phyloP scores from a whole-genome alignment of 257 asterid genomes.

The Scutellaria minor region DNA sequence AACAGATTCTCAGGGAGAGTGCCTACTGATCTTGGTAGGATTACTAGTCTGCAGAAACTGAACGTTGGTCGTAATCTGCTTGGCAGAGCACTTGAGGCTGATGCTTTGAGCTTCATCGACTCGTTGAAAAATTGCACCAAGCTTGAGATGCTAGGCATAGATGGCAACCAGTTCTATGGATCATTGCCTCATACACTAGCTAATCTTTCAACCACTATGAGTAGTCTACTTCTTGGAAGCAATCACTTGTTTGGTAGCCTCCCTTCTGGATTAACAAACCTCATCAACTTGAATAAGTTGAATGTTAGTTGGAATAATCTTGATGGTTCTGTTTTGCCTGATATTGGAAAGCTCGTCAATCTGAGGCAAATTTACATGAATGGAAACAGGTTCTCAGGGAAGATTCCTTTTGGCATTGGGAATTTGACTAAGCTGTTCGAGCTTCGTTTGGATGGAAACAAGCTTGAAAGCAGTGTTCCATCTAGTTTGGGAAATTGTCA shows the following conservation, averaged over 20 bases:
- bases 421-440: slow-evolving; percentile 21
- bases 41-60: slow-evolving; percentile 9
- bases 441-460: slow-evolving; percentile 32
- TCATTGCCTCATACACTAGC: slow-evolving; percentile 24
- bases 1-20: slow-evolving; percentile 24
- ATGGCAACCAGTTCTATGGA: slow-evolving; percentile 29
- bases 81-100: background rate
- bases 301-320: slow-evolving; percentile 30
- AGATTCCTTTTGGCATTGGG: slow-evolving; percentile 24
- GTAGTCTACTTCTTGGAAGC: slow-evolving; percentile 12
- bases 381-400: slow-evolving; percentile 25
- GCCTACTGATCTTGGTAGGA: slow-evolving; percentile 25
- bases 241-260: slow-evolving; percentile 28
- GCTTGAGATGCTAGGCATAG: slow-evolving; percentile 16
- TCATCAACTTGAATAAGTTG: slow-evolving; percentile 21
- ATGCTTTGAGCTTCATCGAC: slow-evolving; percentile 15
- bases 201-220: slow-evolving; percentile 32
- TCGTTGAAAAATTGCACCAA: slow-evolving; percentile 29
- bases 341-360: slow-evolving; percentile 31
- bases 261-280: slow-evolving; percentile 26
- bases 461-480: slow-evolving; percentile 19
- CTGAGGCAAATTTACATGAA: slow-evolving; percentile 15
- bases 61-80: slow-evolving; percentile 30
- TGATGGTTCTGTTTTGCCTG: slow-evolving; percentile 26
- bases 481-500: slow-evolving; percentile 24